Base-by-base conservation (phyloP, 139 green algal genomes). In the Chlamydomonas urium region DNA sequence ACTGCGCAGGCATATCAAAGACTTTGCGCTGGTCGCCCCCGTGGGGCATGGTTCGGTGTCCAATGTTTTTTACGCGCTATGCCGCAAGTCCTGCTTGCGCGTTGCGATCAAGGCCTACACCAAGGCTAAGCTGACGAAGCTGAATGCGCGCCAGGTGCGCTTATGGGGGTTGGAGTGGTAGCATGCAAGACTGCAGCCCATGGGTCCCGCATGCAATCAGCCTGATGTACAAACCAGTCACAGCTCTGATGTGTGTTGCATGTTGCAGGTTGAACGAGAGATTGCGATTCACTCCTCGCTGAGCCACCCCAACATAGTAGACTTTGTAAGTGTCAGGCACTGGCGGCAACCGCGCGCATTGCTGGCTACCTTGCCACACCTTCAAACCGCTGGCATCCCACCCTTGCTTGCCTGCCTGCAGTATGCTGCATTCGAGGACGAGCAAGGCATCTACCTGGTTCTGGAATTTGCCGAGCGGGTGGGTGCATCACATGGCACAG, bases 381-480 rank as follows among this genome's bases (percentile, higher is more conserved):
- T n/a, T n/a, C n/a, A n/a, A n/a, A n/a, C n/a, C n/a, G n/a, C n/a
- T n/a, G n/a, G n/a, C n/a, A n/a, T n/a, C n/a, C n/a, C n/a, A n/a
- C n/a, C n/a, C n/a, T n/a, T n/a, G n/a, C n/a, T n/a, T n/a, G n/a
- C n/a, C n/a, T n/a, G n/a, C 42, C 10, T 33, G 53, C 81, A 94
- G 75, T 94, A 90, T 50, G 89, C 85, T 2, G 89, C 90, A 0
- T 97, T 95, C 80, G 89, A 93, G 75, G 91, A 97, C 74, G 83
- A 77, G 1, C 75, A 89, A 4, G 79, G 86, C 26, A 85, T 96
- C 1, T 96, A 94, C 80, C 77, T 97, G 71, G 83, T 93, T 21
- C 81, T 93, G 75, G 90, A 97, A 76, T 92, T 80, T 77, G 91
- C 89, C 0, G 70, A 76, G 17, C 84, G 88, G 83, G 82, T 85